These are phyloP conservation scores for Suillus americanus DNA, from an alignment of 768 basidiomycete species.

Conservation along the genomic window DNA sequence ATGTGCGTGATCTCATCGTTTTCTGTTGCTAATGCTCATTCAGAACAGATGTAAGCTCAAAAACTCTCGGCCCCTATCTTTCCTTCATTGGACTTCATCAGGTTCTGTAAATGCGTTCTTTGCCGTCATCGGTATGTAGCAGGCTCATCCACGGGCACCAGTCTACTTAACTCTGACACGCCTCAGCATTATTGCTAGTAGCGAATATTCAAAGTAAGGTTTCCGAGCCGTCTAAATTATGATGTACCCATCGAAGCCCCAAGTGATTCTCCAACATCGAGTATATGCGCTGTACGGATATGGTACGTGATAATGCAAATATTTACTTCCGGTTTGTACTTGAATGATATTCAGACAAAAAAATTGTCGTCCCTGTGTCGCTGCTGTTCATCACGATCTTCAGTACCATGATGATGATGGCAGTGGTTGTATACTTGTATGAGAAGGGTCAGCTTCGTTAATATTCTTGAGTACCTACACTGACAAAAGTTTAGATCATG, in stretches of 20 bases:
- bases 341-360: neutral
- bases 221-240: neutral
- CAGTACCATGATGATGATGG: slow-evolving; percentile 5
- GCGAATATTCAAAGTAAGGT: slow-evolving; percentile 8
- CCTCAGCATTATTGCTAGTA: neutral
- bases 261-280: slow-evolving; percentile 9
- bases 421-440: neutral
- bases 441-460: neutral
- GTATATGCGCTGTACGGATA: slow-evolving; percentile 6
- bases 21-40: neutral
- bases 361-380: slow-evolving; percentile 4
- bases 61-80: neutral
- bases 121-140: neutral
- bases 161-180: neutral
- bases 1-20: neutral
- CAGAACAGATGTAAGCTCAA: neutral
- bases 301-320: neutral
- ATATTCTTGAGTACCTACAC: neutral
- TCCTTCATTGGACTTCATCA: neutral
- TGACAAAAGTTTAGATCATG: neutral
- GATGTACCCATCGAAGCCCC: neutral
- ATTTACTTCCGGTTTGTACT: too few relatives aligned
- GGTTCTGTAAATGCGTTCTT: slow-evolving; percentile 4
- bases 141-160: neutral
- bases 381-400: slow-evolving; percentile 2